These are phyloP conservation scores for Daldinia decipiens DNA, from an alignment of 495 filamentous ascomycete genomes.

Conservation along the genomic window DNA sequence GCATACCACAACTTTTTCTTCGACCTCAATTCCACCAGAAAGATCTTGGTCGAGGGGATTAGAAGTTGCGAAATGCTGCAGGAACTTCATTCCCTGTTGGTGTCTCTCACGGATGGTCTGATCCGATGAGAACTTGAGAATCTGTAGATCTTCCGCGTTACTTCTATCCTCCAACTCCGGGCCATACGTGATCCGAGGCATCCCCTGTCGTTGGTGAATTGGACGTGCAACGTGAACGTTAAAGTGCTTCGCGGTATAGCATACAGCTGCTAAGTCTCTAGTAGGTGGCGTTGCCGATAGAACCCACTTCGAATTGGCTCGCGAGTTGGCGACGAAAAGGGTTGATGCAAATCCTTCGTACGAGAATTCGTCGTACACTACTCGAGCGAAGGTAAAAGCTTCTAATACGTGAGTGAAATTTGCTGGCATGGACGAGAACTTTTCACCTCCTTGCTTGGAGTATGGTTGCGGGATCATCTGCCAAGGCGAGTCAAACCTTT, in stretches of 20 bases:
- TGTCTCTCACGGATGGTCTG: conserved; percentile 48
- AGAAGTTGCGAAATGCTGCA: conserved; percentile 45
- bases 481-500: not conserved
- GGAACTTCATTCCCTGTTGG: conserved; percentile 43
- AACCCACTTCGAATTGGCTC: conserved; percentile 69
- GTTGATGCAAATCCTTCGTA: conserved; percentile 57
- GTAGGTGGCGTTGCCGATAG: conserved; percentile 74
- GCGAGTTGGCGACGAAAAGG: conserved; percentile 51
- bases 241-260: conserved; percentile 65
- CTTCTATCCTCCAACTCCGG: conserved; percentile 40
- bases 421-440: too few species aligned
- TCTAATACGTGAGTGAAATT: conserved; percentile 55
- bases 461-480: not conserved
- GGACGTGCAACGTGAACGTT: conserved; percentile 59
- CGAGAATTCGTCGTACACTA: conserved; percentile 77
- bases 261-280: conserved; percentile 67
- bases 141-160: conserved; percentile 49
- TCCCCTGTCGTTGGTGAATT: conserved; percentile 47
- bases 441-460: not conserved
- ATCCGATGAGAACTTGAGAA: conserved; percentile 44
- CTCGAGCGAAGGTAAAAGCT: conserved; percentile 68
- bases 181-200: conserved; percentile 49
- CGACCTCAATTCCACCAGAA: conserved; percentile 27
- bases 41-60: conserved; percentile 45
- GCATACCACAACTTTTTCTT: conserved; percentile 29